phyloP scores from a whole-genome alignment of 352 stramenopile genomes.

The Pythium folliculosum region DNA sequence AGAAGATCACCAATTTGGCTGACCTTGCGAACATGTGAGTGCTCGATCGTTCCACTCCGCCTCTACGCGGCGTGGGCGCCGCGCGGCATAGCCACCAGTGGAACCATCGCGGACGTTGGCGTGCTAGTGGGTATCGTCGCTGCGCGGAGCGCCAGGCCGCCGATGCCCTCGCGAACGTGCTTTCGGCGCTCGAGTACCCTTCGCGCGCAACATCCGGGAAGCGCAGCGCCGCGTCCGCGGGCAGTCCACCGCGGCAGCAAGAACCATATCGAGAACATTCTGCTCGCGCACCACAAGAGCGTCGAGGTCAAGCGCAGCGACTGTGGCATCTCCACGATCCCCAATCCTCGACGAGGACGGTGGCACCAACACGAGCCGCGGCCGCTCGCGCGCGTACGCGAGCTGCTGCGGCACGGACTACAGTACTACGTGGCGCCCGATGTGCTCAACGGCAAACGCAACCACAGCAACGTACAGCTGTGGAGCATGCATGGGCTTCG shows the following conservation, averaged over 20 bases:
- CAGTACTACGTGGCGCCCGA: slow-evolving; percentile 89
- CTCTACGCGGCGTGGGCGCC: no score
- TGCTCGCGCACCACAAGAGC: slow-evolving; percentile 74
- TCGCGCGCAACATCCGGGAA: slow-evolving; percentile 81
- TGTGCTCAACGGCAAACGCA: slow-evolving; percentile 83
- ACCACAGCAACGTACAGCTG: slow-evolving; percentile 87
- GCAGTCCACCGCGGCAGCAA: slow-evolving; percentile 90
- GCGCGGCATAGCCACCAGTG: no score
- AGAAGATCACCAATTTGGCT: no score
- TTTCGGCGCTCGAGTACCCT: slow-evolving; percentile 69
- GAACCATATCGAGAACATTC: slow-evolving; percentile 63
- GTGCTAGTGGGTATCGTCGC: no score
- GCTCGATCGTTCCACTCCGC: no score
- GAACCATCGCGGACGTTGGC: no score
- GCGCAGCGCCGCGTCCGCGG: no score
- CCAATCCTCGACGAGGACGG: slow-evolving; percentile 82
- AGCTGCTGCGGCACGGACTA: slow-evolving; percentile 88
- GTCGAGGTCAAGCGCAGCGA: slow-evolving; percentile 80
- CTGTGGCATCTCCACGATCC: slow-evolving; percentile 84
- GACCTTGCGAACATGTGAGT: no score
- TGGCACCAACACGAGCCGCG: slow-evolving; percentile 60
- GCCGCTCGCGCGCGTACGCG: slow-evolving; percentile 79
- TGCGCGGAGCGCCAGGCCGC: slow-evolving; percentile 78
- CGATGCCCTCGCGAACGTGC: slow-evolving; percentile 73
- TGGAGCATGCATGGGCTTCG: slow-evolving; percentile 78